Evolutionary conservation across 148 eudicot genomes (phyloP).

Genomic region (Rhododendron simsii): DNA sequence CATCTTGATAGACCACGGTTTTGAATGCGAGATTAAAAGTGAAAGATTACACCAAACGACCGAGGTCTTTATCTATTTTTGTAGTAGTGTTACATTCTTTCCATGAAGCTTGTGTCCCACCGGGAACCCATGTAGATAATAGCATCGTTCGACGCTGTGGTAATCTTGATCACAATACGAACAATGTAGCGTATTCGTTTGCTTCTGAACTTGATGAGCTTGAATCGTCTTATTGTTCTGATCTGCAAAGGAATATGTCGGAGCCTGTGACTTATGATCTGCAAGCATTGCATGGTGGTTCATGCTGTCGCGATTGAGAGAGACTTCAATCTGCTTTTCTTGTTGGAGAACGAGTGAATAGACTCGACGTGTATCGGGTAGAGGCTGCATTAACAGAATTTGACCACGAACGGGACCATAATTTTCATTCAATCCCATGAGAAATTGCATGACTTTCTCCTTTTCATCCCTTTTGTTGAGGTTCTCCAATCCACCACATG

Average conservation of each 20-base stretch:
- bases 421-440: not conserved
- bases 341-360: slow-evolving; percentile 1
- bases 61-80: too few species aligned
- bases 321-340: not conserved
- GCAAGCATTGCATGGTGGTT: not conserved
- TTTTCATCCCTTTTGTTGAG: not conserved
- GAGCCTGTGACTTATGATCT: not conserved
- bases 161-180: not conserved
- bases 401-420: not conserved
- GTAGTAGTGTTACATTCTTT: not conserved
- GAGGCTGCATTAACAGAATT: not conserved
- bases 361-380: not conserved
- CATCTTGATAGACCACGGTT: too few species aligned
- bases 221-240: not conserved
- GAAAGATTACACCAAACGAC: too few species aligned
- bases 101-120: slow-evolving; percentile 2
- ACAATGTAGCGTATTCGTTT: not conserved
- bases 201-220: not conserved
- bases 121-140: not conserved
- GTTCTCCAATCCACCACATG: not conserved
- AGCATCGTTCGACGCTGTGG: not conserved
- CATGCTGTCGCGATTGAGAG: not conserved
- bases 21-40: too few species aligned
- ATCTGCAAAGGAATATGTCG: not conserved
- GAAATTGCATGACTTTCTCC: not conserved